A percentile compares a stretch with the other conserved stretches of the same genome.
These are phyloP conservation scores for Bodo saltans DNA, from an alignment of 78 protist genomes.

Conservation along the genomic window DNA sequence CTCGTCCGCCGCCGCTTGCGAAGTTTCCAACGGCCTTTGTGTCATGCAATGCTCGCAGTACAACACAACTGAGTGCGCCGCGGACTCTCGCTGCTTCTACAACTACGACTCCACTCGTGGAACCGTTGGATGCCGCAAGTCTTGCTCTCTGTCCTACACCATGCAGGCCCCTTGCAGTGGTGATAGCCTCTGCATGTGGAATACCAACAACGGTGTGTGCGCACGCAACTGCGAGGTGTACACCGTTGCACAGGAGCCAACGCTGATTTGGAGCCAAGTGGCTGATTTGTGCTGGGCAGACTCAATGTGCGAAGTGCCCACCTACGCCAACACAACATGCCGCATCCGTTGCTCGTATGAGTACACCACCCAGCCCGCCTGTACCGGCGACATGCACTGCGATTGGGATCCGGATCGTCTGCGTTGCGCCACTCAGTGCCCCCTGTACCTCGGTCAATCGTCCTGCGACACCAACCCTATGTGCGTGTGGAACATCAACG, in stretches of 20 bases:
- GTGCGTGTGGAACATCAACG: neutral
- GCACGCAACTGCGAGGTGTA: neutral
- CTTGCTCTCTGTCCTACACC: neutral
- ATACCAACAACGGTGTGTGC: neutral
- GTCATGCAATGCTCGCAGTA: neutral
- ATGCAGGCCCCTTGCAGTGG: neutral
- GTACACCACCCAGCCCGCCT: neutral
- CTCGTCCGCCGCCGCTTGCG: neutral
- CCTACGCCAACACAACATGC: neutral
- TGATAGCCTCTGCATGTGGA: neutral
- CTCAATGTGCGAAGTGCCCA: neutral
- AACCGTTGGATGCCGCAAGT: neutral
- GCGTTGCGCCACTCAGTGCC: neutral
- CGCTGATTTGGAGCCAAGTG: neutral
- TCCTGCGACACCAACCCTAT: neutral
- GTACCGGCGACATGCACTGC: neutral
- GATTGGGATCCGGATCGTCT: neutral
- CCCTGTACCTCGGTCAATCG: neutral
- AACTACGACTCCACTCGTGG: neutral
- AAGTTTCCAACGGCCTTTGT: neutral
- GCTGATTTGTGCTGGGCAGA: neutral
- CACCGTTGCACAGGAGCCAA: neutral
- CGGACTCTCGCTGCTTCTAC: neutral
- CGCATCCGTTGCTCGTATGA: neutral
- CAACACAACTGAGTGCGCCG: neutral